A percentile compares a stretch with the other conserved stretches of the same genome.
Evolutionary conservation across 495 filamentous ascomycete species (phyloP).

Genomic region (Talaromyces thailandensis): DNA sequence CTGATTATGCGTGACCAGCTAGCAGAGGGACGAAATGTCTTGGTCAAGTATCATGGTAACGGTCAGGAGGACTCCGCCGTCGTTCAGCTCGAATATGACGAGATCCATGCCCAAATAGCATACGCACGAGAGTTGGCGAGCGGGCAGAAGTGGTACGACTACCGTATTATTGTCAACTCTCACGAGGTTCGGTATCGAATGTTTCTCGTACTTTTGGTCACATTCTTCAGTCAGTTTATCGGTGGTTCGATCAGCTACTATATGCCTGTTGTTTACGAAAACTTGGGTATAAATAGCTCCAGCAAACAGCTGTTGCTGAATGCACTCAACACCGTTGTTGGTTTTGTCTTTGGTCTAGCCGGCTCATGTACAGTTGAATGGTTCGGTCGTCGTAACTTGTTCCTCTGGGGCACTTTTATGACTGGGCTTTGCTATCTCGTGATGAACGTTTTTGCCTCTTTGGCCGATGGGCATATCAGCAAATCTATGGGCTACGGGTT

Average conservation of each 20-base stretch:
- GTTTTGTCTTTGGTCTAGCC: constrained; percentile 52
- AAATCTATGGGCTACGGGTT: constrained; percentile 41
- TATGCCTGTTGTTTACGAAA: constrained; percentile 44
- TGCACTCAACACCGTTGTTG: constrained; percentile 52
- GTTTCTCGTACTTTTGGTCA: constrained; percentile 30
- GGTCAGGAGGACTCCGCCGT: constrained; percentile 39
- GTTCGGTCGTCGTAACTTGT: constrained; percentile 47
- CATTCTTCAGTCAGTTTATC: constrained; percentile 57
- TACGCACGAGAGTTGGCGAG: constrained; percentile 26
- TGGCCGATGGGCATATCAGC: constrained; percentile 23
- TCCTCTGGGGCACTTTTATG: constrained; percentile 40
- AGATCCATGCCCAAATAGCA: constrained; percentile 49
- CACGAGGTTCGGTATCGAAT: constrained; percentile 48
- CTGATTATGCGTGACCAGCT: constrained; percentile 42
- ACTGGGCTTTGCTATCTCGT: constrained; percentile 49
- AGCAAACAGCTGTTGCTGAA: constrained; percentile 51
- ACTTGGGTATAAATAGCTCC: constrained; percentile 43
- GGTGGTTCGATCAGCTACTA: constrained; percentile 63
- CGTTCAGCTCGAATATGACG: constrained; percentile 50
- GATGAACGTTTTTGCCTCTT: constrained; percentile 44
- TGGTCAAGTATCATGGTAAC: constrained; percentile 51
- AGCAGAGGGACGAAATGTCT: constrained; percentile 42
- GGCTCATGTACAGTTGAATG: constrained; percentile 47
- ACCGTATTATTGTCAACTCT: constrained; percentile 51
- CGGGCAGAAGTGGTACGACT: constrained; percentile 63